Evolutionary conservation across 2,329 filamentous ascomycete species (phyloP).

Genomic region (Fusarium kyushuense): DNA sequence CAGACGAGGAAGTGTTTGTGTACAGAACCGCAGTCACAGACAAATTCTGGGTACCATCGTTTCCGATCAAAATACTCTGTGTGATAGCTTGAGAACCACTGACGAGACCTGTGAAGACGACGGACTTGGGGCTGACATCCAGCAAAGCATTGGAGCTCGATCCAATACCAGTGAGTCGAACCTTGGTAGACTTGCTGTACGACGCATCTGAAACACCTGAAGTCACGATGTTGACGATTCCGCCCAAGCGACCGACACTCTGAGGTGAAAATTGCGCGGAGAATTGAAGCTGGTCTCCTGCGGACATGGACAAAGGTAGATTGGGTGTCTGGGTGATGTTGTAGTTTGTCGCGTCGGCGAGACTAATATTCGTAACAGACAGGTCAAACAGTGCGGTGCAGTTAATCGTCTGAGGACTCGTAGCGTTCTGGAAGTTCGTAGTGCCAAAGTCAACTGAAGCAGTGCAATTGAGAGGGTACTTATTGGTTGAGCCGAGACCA

Average conservation of each 20-base stretch:
- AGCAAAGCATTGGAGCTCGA: slow-evolving; percentile 61
- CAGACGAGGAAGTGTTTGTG: slow-evolving; percentile 57
- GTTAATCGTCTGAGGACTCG: slow-evolving; percentile 51
- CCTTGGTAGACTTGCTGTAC: slow-evolving; percentile 60
- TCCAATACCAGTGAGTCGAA: slow-evolving; percentile 63
- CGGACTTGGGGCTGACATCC: slow-evolving; percentile 59
- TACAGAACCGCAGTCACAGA: slow-evolving; percentile 59
- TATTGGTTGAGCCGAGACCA: slow-evolving; percentile 67
- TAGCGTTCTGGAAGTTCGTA: slow-evolving; percentile 55
- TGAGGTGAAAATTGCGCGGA: slow-evolving; percentile 55
- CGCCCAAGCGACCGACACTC: slow-evolving; percentile 61
- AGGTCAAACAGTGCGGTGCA: slow-evolving; percentile 62
- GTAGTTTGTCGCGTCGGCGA: slow-evolving; percentile 53
- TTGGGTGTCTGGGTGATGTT: slow-evolving; percentile 53
- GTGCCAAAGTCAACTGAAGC: slow-evolving; percentile 61
- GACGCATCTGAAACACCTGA: slow-evolving; percentile 58
- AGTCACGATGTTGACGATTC: slow-evolving; percentile 61
- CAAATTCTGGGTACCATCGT: slow-evolving; percentile 61
- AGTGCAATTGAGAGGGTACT: slow-evolving; percentile 66
- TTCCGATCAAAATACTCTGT: slow-evolving; percentile 62
- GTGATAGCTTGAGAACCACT: slow-evolving; percentile 56
- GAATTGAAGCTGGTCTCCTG: slow-evolving; percentile 58
- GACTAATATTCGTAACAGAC: slow-evolving; percentile 55
- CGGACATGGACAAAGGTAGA: slow-evolving; percentile 48
- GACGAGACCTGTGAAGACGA: slow-evolving; percentile 64